Percentiles rank a stretch among this genome's conserved stretches.
These are phyloP conservation scores for Backusella parvicylindrica DNA, from an alignment of 192 early-diverging fungal genomes.

Conservation along the genomic window DNA sequence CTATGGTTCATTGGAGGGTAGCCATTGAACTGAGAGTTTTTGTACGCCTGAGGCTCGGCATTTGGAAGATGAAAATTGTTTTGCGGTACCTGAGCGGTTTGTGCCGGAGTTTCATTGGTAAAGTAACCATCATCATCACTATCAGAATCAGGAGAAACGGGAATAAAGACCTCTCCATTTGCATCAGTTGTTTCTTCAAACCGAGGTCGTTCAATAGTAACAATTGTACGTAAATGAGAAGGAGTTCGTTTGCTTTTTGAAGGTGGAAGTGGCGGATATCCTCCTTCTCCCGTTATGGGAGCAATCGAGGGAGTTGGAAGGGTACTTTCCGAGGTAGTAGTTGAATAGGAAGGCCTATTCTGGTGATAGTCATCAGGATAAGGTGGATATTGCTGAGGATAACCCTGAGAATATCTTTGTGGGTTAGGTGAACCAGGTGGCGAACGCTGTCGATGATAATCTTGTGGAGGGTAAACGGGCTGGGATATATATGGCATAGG, in stretches of 20 bases:
- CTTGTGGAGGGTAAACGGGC: background rate
- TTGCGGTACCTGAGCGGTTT: background rate
- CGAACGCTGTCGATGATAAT: background rate
- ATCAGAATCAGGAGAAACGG: slow-evolving; percentile 9
- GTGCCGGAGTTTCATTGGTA: background rate
- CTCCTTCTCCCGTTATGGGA: background rate
- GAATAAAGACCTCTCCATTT: background rate
- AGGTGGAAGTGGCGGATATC: background rate
- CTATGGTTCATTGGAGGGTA: background rate
- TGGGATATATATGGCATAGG: background rate
- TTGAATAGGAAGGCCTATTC: background rate
- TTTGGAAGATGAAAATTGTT: background rate
- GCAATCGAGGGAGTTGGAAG: background rate
- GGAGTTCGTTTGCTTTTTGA: background rate
- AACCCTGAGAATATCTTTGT: background rate
- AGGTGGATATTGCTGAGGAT: background rate
- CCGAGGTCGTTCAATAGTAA: slow-evolving; percentile 3
- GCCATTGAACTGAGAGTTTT: background rate
- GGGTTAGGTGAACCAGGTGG: slow-evolving; percentile 7
- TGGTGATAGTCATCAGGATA: background rate
- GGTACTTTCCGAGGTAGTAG: background rate
- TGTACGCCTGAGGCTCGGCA: background rate
- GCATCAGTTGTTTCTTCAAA: background rate
- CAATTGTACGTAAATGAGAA: slow-evolving; percentile 1
- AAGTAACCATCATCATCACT: slow-evolving; percentile 5